phyloP scores from a whole-genome alignment of 2,329 filamentous ascomycete genomes.

The Peltaster fructicola region DNA sequence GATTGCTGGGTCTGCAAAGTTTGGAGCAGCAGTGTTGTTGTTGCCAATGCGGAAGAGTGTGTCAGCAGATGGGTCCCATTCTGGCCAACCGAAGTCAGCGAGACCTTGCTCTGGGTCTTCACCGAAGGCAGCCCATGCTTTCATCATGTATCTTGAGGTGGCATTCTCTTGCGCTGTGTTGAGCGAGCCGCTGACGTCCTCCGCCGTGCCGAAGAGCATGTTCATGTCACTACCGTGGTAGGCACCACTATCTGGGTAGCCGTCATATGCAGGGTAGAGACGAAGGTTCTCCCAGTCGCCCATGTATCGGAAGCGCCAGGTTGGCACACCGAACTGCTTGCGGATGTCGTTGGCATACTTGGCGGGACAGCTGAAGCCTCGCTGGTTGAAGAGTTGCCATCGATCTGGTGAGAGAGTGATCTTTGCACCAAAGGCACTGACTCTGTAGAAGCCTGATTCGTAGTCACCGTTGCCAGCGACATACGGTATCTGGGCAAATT shows the following conservation, averaged over 20 bases:
- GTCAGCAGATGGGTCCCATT: slow-evolving; percentile 3
- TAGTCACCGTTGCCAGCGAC: slow-evolving; percentile 28
- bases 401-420: slow-evolving; percentile 1
- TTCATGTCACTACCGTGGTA: slow-evolving; percentile 18
- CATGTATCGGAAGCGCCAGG: slow-evolving; percentile 15
- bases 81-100: slow-evolving; percentile 7
- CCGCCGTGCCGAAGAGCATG: slow-evolving; percentile 17
- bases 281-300: slow-evolving; percentile 12
- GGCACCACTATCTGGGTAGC: slow-evolving; percentile 8
- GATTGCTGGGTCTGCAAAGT: slow-evolving; percentile 1
- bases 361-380: slow-evolving; percentile 23
- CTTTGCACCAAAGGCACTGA: slow-evolving; percentile 13
- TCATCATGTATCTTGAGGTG: slow-evolving; percentile 11
- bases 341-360: slow-evolving; percentile 23
- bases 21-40: too few species aligned
- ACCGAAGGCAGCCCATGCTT: slow-evolving; percentile 19
- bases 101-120: slow-evolving; percentile 16
- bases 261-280: slow-evolving; percentile 4
- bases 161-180: slow-evolving; percentile 6
- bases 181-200: slow-evolving; percentile 10
- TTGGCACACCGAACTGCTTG: slow-evolving; percentile 11
- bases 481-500: slow-evolving; percentile 25
- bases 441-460: slow-evolving; percentile 31
- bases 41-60: slow-evolving; percentile 5
- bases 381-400: slow-evolving; percentile 4